Evolutionary conservation across 202 grass and related monocot genomes (phyloP), one percentile per base, ranked within the genome.

Genomic region (Schoenoplectus tabernaemontani): DNA sequence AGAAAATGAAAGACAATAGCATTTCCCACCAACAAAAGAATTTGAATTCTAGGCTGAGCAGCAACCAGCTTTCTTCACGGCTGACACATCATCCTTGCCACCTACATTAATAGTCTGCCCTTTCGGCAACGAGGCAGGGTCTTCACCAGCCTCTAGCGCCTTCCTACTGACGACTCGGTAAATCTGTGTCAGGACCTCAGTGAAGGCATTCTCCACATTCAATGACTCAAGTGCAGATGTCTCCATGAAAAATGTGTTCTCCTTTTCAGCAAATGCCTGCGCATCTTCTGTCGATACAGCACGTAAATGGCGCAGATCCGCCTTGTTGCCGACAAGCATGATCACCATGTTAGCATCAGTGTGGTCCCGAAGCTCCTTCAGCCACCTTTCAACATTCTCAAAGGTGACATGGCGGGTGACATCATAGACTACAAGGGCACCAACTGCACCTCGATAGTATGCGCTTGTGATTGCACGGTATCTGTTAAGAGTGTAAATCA

Each of bases 301-400:
- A 57, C 88, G 83, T 17, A 97, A 89, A 78, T 97, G 93, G 64
- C 90, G 93, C 81, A 91, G 66, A 38, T 97, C 93, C 1, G 93
- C 93, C 76, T 93, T 97, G 87, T 93, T 97, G 22, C 93, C 93
- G 4, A 97, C 90, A 4, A 97, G 90, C 93, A 97, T 93, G 69
- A 97, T 93, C 48, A 97, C 93, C 13, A 97, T 93, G 83, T 89
- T 97, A 81, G 93, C 84, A 10, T 97, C 93, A 0, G 93, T 97
- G 83, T 97, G 93, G 44, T 93, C 88, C 68, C 89, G 88, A 41
- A 97, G 86, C 81, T 97, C 93, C 84, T 91, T 93, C 81, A 93
- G 32, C 93, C 93, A 97, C 88, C 93, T 87, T 81, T 91, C 90
- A 26, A 88, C 86, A 42, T 97, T 97, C 88, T 97, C 90, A 9